Conservation (phyloP, 1,284 basidiomycete species). For the Ustilago tritici region DNA sequence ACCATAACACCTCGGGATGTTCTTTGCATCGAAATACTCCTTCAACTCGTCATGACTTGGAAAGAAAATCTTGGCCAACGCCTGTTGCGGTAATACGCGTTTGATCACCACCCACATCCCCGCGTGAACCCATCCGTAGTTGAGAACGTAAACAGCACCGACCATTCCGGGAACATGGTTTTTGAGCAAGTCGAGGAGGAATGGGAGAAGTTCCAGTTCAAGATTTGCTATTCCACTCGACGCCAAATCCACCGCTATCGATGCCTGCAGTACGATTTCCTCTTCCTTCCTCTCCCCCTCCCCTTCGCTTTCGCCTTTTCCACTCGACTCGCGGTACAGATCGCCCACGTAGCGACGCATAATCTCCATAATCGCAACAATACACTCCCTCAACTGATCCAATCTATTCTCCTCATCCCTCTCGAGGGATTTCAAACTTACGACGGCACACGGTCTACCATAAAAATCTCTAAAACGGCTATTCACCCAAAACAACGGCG, state of each 20-base stretch:
- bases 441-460: constrained; percentile 61
- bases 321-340: constrained; percentile 26
- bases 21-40: constrained; percentile 74
- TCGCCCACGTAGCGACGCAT: constrained; percentile 60
- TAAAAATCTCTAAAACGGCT: constrained; percentile 59
- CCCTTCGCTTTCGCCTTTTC: constrained; percentile 4
- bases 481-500: constrained; percentile 68
- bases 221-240: constrained; percentile 63
- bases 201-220: constrained; percentile 67
- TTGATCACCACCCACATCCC: constrained; percentile 82
- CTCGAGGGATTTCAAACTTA: constrained; percentile 63
- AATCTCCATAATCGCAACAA: constrained; percentile 66
- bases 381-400: constrained; percentile 66
- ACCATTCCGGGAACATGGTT: constrained; percentile 67
- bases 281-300: not conserved
- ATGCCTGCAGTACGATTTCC: constrained; percentile 56
- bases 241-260: constrained; percentile 57
- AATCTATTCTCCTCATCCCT: constrained; percentile 56
- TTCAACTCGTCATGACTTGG: constrained; percentile 76
- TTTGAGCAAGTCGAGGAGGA: constrained; percentile 66
- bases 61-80: constrained; percentile 81
- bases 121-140: constrained; percentile 84
- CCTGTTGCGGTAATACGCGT: constrained; percentile 78
- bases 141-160: constrained; percentile 78
- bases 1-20: constrained; percentile 71